Percentiles rank a stretch among this genome's conserved stretches.
Conservation (phyloP, 768 basidiomycete genomes). For the Agrocybe pediades region DNA sequence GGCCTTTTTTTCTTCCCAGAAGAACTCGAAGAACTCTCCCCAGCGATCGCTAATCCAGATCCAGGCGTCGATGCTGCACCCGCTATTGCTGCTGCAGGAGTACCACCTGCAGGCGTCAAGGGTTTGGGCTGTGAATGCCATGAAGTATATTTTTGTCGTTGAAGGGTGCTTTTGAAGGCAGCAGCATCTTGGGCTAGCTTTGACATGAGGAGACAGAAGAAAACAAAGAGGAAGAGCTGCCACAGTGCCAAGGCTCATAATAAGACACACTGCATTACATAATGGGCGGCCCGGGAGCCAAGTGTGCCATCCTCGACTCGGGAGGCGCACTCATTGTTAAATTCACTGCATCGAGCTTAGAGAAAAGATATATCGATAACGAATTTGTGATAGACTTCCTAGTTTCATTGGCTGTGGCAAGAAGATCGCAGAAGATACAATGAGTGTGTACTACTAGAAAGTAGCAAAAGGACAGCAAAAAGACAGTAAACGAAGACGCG, state of each 20-base stretch:
- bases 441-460: too few species aligned
- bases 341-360: too few species aligned
- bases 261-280: neutral
- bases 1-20: slow-evolving; percentile 62
- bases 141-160: slow-evolving; percentile 68
- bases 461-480: neutral
- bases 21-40: slow-evolving; percentile 29
- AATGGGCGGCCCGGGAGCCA: neutral
- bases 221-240: neutral
- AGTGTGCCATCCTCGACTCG: too few species aligned
- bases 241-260: neutral
- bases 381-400: too few species aligned
- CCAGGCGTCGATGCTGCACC: slow-evolving; percentile 20
- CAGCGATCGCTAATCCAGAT: slow-evolving; percentile 22
- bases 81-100: slow-evolving; percentile 5
- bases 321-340: too few species aligned
- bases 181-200: slow-evolving; percentile 70
- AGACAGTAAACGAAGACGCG: too few species aligned
- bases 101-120: slow-evolving; percentile 16
- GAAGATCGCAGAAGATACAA: too few species aligned
- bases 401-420: too few species aligned
- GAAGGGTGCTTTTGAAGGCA: slow-evolving; percentile 65
- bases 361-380: too few species aligned
- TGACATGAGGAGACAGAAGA: slow-evolving; percentile 56
- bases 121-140: slow-evolving; percentile 72